Base-by-base conservation (phyloP, 2,329 filamentous ascomycete genomes). In the Botrytis aclada region DNA sequence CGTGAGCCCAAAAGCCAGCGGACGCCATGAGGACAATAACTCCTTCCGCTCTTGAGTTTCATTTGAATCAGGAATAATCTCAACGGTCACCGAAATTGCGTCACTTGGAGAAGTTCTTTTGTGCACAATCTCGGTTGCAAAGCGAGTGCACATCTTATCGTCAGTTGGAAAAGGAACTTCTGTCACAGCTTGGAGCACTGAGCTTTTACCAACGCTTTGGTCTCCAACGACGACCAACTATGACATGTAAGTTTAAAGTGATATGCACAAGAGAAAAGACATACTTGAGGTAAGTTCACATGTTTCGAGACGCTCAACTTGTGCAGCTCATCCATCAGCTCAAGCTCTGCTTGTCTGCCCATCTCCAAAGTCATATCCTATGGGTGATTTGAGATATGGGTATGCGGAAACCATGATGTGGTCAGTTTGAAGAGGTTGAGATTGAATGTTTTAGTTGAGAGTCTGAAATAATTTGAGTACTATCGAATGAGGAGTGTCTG, bases 71-170 rank as follows among this genome's bases (percentile, higher is more conserved):
- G 60, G 69, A 22, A 64, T 63, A 25, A 66, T 58, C 45, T 56
- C 60, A 66, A 65, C 65, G 18, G 72, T 45, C 43, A 76, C 69
- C 45, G 56, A 64, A 20, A 70, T 71, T 22, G 54, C 34, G 20
- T 71, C n/a, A 14, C 45, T 45, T 37, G 74, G 70, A 14, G 47
- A 54, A 22, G 70, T 78, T 61, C 77, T 76, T 32, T 76, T 77
- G 14, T 82, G 82, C 5, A 82, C 82, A 51, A 86, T 85, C 72
- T 85, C 80, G 0, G 83, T 85, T 5, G 83, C 82, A 73, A 84
- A 85, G 1, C 82, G 77, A 9, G 84, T 85, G 65, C 83, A 85
- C 22, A 84, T 77, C 3, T 80, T 81, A 32, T 78, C 79, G 41
- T 81, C 77, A 3, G 80, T 79, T 39, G 83, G 83, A 72, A 85